Evolutionary conservation across 768 basidiomycete species (phyloP).

Genomic region (Cystobasidium onofrii): DNA sequence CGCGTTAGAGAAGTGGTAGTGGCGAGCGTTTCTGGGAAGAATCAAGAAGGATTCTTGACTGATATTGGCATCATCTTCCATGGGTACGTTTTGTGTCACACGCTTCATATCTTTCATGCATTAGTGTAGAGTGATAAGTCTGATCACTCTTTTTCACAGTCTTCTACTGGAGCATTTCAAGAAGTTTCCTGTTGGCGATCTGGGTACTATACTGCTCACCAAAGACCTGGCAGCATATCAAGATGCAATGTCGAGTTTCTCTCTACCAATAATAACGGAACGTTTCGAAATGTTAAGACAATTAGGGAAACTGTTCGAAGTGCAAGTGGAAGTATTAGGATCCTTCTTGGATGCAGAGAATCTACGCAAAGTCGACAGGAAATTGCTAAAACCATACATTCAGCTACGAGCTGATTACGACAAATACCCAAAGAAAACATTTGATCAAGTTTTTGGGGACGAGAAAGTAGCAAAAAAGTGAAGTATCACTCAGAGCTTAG

Average conservation of each 20-base stretch:
- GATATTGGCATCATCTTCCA: slow-evolving; percentile 94
- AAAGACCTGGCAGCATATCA: slow-evolving; percentile 99
- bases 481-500: too few species aligned
- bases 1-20: slow-evolving; percentile 68
- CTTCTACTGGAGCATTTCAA: slow-evolving; percentile 86
- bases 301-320: slow-evolving; percentile 91
- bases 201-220: slow-evolving; percentile 93
- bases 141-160: slow-evolving; percentile 51
- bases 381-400: slow-evolving; percentile 80
- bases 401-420: slow-evolving; percentile 79
- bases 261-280: slow-evolving; percentile 72
- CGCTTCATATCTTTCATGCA: too few species aligned
- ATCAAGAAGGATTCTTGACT: slow-evolving; percentile 79
- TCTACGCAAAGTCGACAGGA: slow-evolving; percentile 80
- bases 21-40: slow-evolving; percentile 78
- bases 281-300: slow-evolving; percentile 97
- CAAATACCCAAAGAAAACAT: slow-evolving; percentile 36
- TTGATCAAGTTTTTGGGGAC: slow-evolving; percentile 39
- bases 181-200: slow-evolving; percentile 92
- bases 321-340: slow-evolving; percentile 86
- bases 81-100: slow-evolving; percentile 56
- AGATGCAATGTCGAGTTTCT: slow-evolving; percentile 74
- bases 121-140: too few species aligned
- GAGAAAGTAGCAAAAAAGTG: not conserved
- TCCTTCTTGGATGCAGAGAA: slow-evolving; percentile 86